Evolutionary conservation across 129 eudicot genomes (phyloP), one percentile per base, ranked within the genome.

Genomic region (carrot (Daucus carota)): DNA sequence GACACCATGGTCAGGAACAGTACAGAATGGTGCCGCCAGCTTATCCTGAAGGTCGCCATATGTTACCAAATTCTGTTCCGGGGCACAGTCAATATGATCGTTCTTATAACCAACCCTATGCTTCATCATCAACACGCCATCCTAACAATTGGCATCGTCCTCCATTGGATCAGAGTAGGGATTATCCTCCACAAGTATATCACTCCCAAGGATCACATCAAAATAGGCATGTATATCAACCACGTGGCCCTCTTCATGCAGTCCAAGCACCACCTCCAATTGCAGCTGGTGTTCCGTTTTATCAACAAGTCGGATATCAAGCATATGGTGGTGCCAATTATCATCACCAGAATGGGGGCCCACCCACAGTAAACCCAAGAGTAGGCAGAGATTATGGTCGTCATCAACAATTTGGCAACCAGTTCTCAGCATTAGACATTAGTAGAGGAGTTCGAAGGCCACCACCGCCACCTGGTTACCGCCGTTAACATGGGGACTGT

Each of bases 391-490:
- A 89, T 28, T 80, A 84, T 66, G 76, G 48, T 50, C 83, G 80
- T 16, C 84, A 87, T 33, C 90, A 86, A 79, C 92, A 81, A 11
- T 74, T 84, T 8, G 89, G 95, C 47, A 93, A 90, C 79, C 95
- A 87, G 1, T 93, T 80, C 78, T 85, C 98, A 5, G 92, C 92
- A n/a, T 84, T 90, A 77, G 89, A 74, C 66, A 82, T 54, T n/a
- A 15, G 93, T 66, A 86, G 94, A 73, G 46, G 79, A 57, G 63
- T 60, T 69, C 75, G 83, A 60, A 60, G 86, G 70, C 90, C 84
- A 38, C 90, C 83, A 59, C 90, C 82, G 14, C 89, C 76, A 63
- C 81, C 81, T 3, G 77, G 80, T 70, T 59, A 87, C 79, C 86
- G 81, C 46, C 80, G 89, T 13, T 90, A 90, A 36, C 33, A 7